These are phyloP conservation scores for Cucumis hystrix DNA, from an alignment of 306 rosid genomes.

Conservation along the genomic window DNA sequence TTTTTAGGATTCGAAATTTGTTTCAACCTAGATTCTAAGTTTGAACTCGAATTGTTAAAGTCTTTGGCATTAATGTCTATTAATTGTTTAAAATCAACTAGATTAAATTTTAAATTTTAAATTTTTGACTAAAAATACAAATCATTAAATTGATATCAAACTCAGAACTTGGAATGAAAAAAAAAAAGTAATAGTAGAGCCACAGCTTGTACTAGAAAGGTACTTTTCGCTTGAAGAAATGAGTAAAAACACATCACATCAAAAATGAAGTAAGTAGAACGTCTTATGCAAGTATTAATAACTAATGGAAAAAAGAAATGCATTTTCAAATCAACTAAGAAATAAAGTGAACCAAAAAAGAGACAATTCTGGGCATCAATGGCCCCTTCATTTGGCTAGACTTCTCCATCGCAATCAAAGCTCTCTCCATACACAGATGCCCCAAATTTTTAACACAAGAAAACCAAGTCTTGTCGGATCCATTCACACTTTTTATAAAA, in stretches of 20 bases:
- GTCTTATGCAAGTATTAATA: background rate
- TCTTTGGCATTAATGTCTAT: too few relatives aligned
- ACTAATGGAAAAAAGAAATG: background rate
- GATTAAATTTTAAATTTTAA: too few relatives aligned
- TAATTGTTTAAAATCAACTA: too few relatives aligned
- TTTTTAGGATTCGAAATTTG: too few relatives aligned
- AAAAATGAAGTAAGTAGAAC: background rate
- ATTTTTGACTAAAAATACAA: too few relatives aligned
- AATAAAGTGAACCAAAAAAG: background rate
- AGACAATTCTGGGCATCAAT: background rate
- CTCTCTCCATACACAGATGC: background rate
- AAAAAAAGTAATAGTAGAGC: too few relatives aligned
- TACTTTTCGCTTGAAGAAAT: too few relatives aligned
- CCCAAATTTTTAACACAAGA: slow-evolving; percentile 1
- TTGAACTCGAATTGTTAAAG: too few relatives aligned
- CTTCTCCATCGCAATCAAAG: background rate
- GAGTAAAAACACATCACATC: background rate
- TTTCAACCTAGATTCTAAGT: too few relatives aligned
- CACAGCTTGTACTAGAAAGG: too few relatives aligned
- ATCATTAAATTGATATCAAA: too few relatives aligned
- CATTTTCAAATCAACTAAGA: background rate
- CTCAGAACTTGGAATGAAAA: too few relatives aligned
- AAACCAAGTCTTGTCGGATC: slow-evolving; percentile 4
- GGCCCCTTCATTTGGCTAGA: background rate
- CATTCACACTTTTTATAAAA: background rate